Evolutionary conservation across 2,329 filamentous ascomycete species (phyloP).

Genomic region (Colletotrichum falcatum): DNA sequence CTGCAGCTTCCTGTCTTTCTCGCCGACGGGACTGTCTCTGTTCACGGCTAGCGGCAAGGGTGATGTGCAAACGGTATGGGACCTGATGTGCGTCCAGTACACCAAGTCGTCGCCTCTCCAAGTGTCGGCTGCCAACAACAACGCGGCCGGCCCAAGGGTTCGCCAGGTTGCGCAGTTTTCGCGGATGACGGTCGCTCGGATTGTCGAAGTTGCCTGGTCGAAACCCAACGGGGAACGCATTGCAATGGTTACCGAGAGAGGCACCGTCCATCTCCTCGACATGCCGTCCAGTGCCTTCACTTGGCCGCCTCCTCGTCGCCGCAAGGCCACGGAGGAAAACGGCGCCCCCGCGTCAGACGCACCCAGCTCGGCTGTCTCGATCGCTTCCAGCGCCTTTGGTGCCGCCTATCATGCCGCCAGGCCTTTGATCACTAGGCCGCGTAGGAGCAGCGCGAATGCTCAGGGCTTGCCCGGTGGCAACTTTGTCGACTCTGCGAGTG

Average conservation of each 20-base stretch:
- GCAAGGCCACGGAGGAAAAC: constrained; percentile 57
- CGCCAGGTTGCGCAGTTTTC: constrained; percentile 90
- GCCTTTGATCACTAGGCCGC: constrained; percentile 67
- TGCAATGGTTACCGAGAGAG: constrained; percentile 91
- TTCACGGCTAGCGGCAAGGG: constrained; percentile 86
- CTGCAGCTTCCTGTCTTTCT: constrained; percentile 84
- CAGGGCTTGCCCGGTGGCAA: constrained; percentile 55
- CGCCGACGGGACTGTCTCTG: constrained; percentile 77
- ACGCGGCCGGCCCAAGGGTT: constrained; percentile 68
- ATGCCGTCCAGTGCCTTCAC: constrained; percentile 85
- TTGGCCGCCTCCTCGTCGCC: constrained; percentile 81
- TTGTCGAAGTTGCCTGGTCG: constrained; percentile 92
- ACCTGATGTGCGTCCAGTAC: constrained; percentile 75
- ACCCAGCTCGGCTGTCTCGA: constrained; percentile 69
- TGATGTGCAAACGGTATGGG: constrained; percentile 87
- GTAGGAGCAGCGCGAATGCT: constrained; percentile 61
- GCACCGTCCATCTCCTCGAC: constrained; percentile 94
- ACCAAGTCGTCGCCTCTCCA: constrained; percentile 72
- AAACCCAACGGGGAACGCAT: constrained; percentile 83
- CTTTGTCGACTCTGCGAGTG: constrained; percentile 72
- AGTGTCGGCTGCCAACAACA: constrained; percentile 58
- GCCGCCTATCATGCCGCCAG: constrained; percentile 78
- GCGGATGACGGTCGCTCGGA: constrained; percentile 89
- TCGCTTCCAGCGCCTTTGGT: constrained; percentile 77
- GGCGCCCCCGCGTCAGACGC: constrained; percentile 62